Conservation (phyloP, 306 rosid genomes). For the Datisca glomerata region DNA sequence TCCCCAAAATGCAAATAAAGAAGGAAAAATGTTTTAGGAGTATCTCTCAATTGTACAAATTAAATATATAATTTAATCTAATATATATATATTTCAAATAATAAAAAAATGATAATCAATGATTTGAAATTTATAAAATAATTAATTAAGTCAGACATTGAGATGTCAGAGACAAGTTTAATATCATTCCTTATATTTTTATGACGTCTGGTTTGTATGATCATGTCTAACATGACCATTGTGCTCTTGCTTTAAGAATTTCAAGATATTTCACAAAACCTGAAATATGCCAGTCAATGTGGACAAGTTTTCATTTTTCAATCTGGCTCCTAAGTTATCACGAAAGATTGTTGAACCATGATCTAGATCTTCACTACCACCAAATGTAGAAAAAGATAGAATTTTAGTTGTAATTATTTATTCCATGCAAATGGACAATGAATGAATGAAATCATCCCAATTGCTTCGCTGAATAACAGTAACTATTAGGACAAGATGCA, state of each 20-base stretch:
- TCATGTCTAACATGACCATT: slow-evolving; percentile 27
- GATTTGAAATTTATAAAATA: too few species aligned
- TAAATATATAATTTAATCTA: too few species aligned
- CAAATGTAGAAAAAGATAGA: slow-evolving; percentile 9
- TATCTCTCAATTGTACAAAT: too few species aligned
- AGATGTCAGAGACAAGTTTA: too few species aligned
- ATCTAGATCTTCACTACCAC: slow-evolving; percentile 20
- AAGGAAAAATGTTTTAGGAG: too few species aligned
- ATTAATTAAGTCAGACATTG: too few species aligned
- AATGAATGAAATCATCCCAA: slow-evolving; percentile 23
- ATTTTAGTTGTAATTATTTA: slow-evolving; percentile 25
- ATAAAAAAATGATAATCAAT: too few species aligned
- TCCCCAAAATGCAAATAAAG: too few species aligned
- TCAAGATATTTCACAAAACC: slow-evolving; percentile 42
- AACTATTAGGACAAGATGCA: too few species aligned
- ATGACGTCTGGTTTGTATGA: too few species aligned
- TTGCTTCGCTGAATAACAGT: slow-evolving; percentile 24
- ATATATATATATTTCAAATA: too few species aligned
- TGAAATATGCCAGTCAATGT: slow-evolving; percentile 36
- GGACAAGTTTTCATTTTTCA: slow-evolving; percentile 47
- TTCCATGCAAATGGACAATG: slow-evolving; percentile 35
- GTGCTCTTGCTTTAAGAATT: slow-evolving; percentile 38
- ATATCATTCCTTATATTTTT: too few species aligned
- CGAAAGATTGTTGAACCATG: slow-evolving; percentile 19
- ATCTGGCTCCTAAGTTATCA: slow-evolving; percentile 18